These are phyloP conservation scores for Sonneratia caseolaris DNA, from an alignment of 345 rosid species.

Conservation along the genomic window DNA sequence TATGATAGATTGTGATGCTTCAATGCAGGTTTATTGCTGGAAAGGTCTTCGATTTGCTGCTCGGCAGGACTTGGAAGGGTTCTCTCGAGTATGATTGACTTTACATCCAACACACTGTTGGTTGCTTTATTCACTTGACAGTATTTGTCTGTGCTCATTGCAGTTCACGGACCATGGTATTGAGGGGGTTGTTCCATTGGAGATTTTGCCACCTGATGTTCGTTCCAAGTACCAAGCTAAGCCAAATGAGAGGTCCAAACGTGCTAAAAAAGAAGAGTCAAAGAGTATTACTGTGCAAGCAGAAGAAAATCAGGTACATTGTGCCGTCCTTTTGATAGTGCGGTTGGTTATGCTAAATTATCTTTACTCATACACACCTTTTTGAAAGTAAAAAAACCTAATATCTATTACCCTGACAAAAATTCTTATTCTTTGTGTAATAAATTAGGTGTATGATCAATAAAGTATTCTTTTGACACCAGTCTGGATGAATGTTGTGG, in stretches of 20 bases:
- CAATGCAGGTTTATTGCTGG: conserved; percentile 91
- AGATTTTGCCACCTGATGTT: conserved; percentile 65
- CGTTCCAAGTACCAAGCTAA: conserved; percentile 81
- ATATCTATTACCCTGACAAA: neutral
- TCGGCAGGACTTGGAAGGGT: conserved; percentile 93
- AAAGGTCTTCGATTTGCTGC: conserved; percentile 91
- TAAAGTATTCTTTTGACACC: too few relatives aligned
- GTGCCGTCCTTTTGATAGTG: neutral
- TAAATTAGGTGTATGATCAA: neutral
- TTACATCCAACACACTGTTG: conserved; percentile 1
- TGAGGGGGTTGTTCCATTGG: conserved; percentile 94
- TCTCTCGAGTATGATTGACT: conserved; percentile 57
- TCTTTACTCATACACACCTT: neutral
- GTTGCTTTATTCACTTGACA: neutral
- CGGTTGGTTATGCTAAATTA: neutral
- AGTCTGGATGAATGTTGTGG: neutral
- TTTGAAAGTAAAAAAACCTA: neutral
- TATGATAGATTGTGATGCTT: neutral
- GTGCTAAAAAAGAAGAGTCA: conserved; percentile 77
- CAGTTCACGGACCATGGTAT: conserved; percentile 94
- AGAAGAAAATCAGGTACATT: conserved; percentile 59
- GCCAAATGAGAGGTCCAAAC: conserved; percentile 75
- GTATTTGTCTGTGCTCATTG: conserved; percentile 11
- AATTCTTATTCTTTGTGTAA: neutral
- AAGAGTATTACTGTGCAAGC: conserved; percentile 44